Evolutionary conservation across 345 rosid species (phyloP), one percentile per base, ranked within the genome.

Genomic region (Citrus maxima): DNA sequence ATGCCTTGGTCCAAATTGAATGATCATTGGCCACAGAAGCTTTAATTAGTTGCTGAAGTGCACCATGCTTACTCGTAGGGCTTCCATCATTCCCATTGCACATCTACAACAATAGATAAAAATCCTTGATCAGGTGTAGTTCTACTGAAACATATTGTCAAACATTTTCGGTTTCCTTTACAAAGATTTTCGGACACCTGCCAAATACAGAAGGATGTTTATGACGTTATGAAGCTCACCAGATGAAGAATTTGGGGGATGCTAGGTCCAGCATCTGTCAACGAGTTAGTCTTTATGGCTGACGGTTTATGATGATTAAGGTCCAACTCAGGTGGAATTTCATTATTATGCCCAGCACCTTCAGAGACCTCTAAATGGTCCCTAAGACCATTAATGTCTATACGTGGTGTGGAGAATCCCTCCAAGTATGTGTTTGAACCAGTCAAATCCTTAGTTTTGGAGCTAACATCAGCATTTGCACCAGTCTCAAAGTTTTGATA

Each of bases 181-280:
- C 72, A 56, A 22, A 62, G 5, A 49, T 64, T 72, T 55, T 77
- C 34, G 38, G 65, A 67, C 51, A 60, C 35, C 61, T 5, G 25
- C 65, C 25, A 58, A 73, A 32, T 25, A 60, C 9, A 28, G 10
- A 27, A 46, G 62, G 8, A 79, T 74, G 65, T 61, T 2, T 21
- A 55, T 40, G 46, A 21, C 62, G 40, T 56, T 66, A 75, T 62
- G 76, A 16, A 86, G 75, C 91, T 88, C 72, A 96, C 99, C 95
- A 89, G 84, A 85, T 96, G 95, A 85, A 96, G 93, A 89, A 94
- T 88, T 88, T 96, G 98, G 73, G 98, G 98, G 84, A 96, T 92
- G 90, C 99, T 94, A 82, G 98, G 95, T 40, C 91, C 94, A 67
- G 88, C 77, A 73, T 93, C 97, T 49, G 84, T 76, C 71, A 79